These are phyloP conservation scores for Barnettozyma salicaria DNA, from an alignment of 805 yeast genomes.

Conservation along the genomic window DNA sequence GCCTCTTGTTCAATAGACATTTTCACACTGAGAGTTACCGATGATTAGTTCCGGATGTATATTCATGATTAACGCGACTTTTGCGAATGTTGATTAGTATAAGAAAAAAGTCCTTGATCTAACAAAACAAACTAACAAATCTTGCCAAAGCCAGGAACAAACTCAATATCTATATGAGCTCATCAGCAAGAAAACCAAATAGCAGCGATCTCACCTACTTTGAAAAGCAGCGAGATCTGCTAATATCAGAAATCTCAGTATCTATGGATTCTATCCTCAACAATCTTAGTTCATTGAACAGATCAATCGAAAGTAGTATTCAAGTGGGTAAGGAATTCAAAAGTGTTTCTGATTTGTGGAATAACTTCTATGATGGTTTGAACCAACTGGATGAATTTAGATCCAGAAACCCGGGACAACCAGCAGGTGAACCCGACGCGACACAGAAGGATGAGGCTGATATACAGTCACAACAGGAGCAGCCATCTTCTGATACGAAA, in stretches of 20 bases:
- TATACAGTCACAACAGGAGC: too few species aligned
- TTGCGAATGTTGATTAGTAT: too few species aligned
- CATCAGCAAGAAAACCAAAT: constrained; percentile 6
- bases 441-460: not conserved
- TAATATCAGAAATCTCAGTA: constrained; percentile 51
- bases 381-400: constrained; percentile 27
- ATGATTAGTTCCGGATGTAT: too few species aligned
- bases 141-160: not conserved
- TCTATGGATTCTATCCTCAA: constrained; percentile 60
- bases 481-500: too few species aligned
- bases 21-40: too few species aligned
- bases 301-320: constrained; percentile 59
- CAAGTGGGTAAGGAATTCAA: constrained; percentile 76
- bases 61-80: too few species aligned
- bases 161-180: not conserved
- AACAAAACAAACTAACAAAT: too few species aligned
- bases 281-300: constrained; percentile 58
- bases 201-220: constrained; percentile 33
- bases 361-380: constrained; percentile 53
- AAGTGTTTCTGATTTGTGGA: constrained; percentile 65
- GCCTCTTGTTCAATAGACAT: too few species aligned
- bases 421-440: not conserved
- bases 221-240: constrained; percentile 52
- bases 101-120: too few species aligned
- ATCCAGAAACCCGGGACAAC: not conserved